phyloP scores from a whole-genome alignment of 2,329 filamentous ascomycete species.

The Ampelomyces quisqualis region DNA sequence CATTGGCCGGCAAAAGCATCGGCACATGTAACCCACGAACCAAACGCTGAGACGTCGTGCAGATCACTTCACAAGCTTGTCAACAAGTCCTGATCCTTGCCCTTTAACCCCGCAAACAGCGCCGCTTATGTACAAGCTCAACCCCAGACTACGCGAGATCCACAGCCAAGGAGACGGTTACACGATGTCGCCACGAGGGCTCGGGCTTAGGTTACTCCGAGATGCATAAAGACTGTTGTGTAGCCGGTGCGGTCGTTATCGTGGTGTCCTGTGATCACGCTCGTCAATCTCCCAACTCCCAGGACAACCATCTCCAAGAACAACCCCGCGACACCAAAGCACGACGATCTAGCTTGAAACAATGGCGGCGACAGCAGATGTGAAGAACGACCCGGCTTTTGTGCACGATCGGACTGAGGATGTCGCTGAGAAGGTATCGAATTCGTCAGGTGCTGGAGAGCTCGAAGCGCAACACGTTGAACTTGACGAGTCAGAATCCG shows the following conservation, averaged over 20 bases:
- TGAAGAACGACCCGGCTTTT: conserved; percentile 13
- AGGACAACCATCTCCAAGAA: too few relatives aligned
- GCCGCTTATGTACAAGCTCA: conserved; percentile 10
- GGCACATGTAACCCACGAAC: conserved; percentile 2
- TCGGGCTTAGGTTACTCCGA: conserved; percentile 18
- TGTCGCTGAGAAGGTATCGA: conserved; percentile 27
- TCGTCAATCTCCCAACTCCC: too few relatives aligned
- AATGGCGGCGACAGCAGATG: conserved; percentile 12
- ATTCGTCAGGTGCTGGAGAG: conserved; percentile 26
- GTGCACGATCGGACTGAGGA: conserved; percentile 24
- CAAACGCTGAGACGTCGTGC: conserved; percentile 3
- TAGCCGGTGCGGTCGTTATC: conserved; percentile 3
- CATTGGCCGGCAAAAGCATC: background rate
- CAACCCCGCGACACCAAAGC: too few relatives aligned
- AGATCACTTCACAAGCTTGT: conserved; percentile 2
- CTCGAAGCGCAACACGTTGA: conserved; percentile 29
- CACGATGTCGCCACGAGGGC: conserved; percentile 4
- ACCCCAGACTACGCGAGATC: conserved; percentile 18
- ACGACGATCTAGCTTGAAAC: background rate
- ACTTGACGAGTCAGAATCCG: conserved; percentile 29
- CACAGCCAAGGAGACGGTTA: conserved; percentile 5
- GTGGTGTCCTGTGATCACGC: too few relatives aligned
- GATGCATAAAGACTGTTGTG: conserved; percentile 10
- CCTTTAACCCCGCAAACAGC: conserved; percentile 23
- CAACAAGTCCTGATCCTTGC: conserved; percentile 9